Evolutionary conservation across 441 rosid species (phyloP).

Genomic region (Flueggea neowawraea): DNA sequence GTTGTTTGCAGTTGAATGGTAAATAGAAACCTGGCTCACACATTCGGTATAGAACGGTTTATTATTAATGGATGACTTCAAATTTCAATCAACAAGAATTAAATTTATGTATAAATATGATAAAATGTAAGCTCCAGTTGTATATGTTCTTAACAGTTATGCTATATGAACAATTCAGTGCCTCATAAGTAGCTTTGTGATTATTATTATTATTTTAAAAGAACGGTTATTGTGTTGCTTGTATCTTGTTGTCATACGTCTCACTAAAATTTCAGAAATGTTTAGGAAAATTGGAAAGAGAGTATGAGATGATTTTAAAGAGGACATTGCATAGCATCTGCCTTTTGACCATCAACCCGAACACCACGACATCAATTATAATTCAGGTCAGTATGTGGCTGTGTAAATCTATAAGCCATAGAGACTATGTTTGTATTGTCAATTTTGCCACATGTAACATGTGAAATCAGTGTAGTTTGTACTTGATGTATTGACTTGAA

Average conservation of each 20-base stretch:
- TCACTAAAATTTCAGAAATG: constrained; percentile 2
- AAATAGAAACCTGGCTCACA: background rate
- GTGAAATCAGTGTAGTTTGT: background rate
- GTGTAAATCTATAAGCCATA: background rate
- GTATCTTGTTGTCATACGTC: background rate
- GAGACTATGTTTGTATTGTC: background rate
- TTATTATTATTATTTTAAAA: background rate
- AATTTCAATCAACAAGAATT: too few relatives aligned
- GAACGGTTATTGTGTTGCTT: background rate
- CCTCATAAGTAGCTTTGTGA: background rate
- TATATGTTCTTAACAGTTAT: background rate
- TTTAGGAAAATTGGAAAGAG: constrained; percentile 73
- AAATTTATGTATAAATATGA: too few relatives aligned
- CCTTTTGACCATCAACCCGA: constrained; percentile 69
- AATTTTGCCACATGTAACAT: background rate
- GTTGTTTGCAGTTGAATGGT: background rate
- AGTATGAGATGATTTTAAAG: constrained; percentile 79
- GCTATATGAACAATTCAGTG: background rate
- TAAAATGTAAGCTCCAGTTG: too few relatives aligned
- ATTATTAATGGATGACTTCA: too few relatives aligned
- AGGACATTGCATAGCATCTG: constrained; percentile 84
- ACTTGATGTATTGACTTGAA: too few relatives aligned
- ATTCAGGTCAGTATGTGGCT: constrained; percentile 48
- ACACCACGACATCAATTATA: constrained; percentile 80
- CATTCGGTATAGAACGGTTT: background rate